Evolutionary conservation across 208 protist genomes (phyloP).

Genomic region (Plasmodiophora brassicae): DNA sequence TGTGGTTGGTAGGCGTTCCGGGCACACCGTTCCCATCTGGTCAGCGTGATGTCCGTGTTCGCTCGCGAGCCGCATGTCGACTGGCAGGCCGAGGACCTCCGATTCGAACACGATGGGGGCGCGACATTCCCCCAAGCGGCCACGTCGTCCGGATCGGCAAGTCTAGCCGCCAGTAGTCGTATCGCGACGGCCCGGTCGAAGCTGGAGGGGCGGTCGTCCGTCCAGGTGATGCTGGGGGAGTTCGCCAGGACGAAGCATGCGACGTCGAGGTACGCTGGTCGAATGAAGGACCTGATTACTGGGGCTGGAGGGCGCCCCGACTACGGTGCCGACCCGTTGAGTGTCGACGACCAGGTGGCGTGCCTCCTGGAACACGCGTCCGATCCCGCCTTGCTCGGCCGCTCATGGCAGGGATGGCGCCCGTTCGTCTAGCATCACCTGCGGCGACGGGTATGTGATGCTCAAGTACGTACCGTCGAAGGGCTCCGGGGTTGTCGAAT

Average conservation of each 20-base stretch:
- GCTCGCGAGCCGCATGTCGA: constrained; percentile 26
- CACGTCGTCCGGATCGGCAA: neutral
- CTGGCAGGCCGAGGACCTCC: constrained; percentile 7
- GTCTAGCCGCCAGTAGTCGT: neutral
- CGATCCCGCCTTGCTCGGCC: neutral
- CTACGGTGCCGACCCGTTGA: neutral
- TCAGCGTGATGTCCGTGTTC: constrained; percentile 41
- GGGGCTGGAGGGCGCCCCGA: neutral
- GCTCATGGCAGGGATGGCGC: constrained; percentile 8
- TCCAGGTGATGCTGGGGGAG: constrained; percentile 9
- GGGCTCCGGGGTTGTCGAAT: no score
- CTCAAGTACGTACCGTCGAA: no score
- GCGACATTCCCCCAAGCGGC: neutral
- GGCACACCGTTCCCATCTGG: neutral
- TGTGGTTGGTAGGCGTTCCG: no score
- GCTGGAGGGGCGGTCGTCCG: neutral
- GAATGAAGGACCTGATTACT: no score
- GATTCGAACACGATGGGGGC: neutral
- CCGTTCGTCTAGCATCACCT: constrained; percentile 24
- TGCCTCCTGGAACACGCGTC: neutral
- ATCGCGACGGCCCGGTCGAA: neutral
- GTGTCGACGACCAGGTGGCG: constrained; percentile 11
- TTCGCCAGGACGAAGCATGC: neutral
- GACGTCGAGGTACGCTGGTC: no score
- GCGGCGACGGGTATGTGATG: no score